Evolutionary conservation across 73 alveolate genomes (phyloP).

Genomic region (Stentor roeselii): DNA sequence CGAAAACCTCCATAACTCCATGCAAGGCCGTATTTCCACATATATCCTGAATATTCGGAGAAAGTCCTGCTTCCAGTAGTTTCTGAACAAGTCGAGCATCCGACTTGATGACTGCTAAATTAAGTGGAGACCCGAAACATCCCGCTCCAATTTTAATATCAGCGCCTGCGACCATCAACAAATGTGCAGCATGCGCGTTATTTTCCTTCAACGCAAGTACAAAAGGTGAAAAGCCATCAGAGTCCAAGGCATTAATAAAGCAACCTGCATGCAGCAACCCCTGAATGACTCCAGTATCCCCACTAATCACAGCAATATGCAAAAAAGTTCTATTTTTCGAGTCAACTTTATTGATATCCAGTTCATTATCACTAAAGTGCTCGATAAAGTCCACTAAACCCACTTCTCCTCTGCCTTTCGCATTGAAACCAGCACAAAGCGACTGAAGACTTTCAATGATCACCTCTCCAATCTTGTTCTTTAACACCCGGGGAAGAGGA

Average conservation of each 20-base stretch:
- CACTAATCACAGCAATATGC: conserved; percentile 44
- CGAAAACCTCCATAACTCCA: conserved; percentile 39
- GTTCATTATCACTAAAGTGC: conserved; percentile 14
- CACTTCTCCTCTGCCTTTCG: conserved; percentile 29
- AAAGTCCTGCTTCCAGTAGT: conserved; percentile 31
- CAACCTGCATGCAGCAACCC: conserved; percentile 42
- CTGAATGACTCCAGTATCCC: conserved; percentile 40
- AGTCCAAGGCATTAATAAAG: conserved; percentile 36
- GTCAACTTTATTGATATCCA: conserved; percentile 31
- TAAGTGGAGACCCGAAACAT: conserved; percentile 22
- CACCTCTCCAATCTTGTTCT: conserved; percentile 36
- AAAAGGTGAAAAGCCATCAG: conserved; percentile 44
- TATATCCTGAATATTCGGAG: conserved; percentile 38
- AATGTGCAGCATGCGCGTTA: neutral
- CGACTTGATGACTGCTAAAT: conserved; percentile 19
- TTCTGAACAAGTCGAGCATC: conserved; percentile 33
- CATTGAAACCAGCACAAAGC: conserved; percentile 23
- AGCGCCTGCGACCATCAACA: neutral
- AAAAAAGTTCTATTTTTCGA: conserved; percentile 41
- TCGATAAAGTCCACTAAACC: conserved; percentile 32
- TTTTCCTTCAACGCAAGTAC: conserved; percentile 40
- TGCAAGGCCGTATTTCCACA: conserved; percentile 53
- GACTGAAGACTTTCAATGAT: conserved; percentile 25
- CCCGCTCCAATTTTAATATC: conserved; percentile 28
- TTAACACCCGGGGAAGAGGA: conserved; percentile 33